Conservation (phyloP, 1,284 basidiomycete genomes). For the Taiwanofungus camphoratus region DNA sequence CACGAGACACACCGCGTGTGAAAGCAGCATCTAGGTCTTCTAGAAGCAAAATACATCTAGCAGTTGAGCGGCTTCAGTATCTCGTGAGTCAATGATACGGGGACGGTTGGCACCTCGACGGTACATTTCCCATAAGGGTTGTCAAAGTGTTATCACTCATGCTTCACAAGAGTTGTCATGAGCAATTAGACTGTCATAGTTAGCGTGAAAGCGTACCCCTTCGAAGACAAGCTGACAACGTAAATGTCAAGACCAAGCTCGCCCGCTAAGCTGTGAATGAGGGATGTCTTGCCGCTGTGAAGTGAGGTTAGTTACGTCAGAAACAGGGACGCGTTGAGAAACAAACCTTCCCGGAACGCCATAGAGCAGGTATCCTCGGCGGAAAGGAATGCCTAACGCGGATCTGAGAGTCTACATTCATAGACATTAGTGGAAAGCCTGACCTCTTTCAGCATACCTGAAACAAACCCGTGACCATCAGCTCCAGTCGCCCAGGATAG, state of each 20-base stretch:
- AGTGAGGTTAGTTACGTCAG: slow-evolving; percentile 12
- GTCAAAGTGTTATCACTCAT: slow-evolving; percentile 85
- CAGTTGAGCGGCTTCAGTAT: slow-evolving; percentile 10
- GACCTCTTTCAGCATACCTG: slow-evolving; percentile 82
- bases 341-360: slow-evolving; percentile 77
- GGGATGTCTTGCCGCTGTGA: slow-evolving; percentile 71
- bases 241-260: slow-evolving; percentile 86
- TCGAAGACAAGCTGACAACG: slow-evolving; percentile 77
- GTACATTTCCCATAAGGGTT: slow-evolving; percentile 79
- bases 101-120: slow-evolving; percentile 51
- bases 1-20: slow-evolving; percentile 77
- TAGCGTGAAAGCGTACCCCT: slow-evolving; percentile 48
- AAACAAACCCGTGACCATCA: background rate
- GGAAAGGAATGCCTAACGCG: slow-evolving; percentile 71
- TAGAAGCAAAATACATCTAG: slow-evolving; percentile 79
- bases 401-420: slow-evolving; percentile 5
- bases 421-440: slow-evolving; percentile 20
- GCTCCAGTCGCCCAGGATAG: background rate
- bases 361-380: slow-evolving; percentile 77
- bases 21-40: slow-evolving; percentile 86
- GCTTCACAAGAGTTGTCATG: slow-evolving; percentile 31
- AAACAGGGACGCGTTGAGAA: slow-evolving; percentile 13
- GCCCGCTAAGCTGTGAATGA: slow-evolving; percentile 81
- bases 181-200: background rate
- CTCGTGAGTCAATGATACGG: background rate